These are phyloP conservation scores for Curvularia hawaiiensis DNA, from an alignment of 2,329 filamentous ascomycete genomes.

Conservation along the genomic window DNA sequence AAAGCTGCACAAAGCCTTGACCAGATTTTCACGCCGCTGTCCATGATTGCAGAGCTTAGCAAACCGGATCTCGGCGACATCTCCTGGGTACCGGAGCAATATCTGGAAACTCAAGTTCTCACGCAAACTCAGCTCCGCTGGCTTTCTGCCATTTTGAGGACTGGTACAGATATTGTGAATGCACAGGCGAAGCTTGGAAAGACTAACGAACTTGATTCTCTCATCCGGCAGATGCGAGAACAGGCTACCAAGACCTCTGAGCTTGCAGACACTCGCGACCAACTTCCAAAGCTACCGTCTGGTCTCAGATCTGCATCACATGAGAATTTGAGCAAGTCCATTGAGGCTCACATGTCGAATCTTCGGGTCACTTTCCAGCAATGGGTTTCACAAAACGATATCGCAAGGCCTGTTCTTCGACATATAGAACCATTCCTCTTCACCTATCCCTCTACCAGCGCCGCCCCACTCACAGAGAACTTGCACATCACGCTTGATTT, in stretches of 20 bases:
- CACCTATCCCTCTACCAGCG: constrained; percentile 11
- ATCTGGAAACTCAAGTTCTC: constrained; percentile 15
- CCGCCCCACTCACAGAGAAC: constrained; percentile 4
- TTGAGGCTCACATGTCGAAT: constrained; percentile 20
- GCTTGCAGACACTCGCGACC: constrained; percentile 23
- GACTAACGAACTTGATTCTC: constrained; percentile 34
- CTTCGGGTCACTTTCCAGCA: constrained; percentile 23
- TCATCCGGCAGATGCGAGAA: constrained; percentile 33
- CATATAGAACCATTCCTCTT: constrained; percentile 71
- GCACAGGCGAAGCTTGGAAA: constrained; percentile 70
- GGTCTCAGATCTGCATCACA: constrained; percentile 33
- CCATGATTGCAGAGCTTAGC: constrained; percentile 40
- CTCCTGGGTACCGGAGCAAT: constrained; percentile 22
- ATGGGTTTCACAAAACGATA: constrained; percentile 31
- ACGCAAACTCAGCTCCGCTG: constrained; percentile 54
- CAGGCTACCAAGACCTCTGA: constrained; percentile 28
- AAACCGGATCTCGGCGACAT: constrained; percentile 17
- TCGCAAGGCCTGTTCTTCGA: constrained; percentile 50
- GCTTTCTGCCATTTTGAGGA: constrained; percentile 71
- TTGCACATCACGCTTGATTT: constrained; percentile 36
- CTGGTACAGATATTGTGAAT: constrained; percentile 65
- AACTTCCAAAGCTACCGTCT: constrained; percentile 32
- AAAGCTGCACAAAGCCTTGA: constrained; percentile 39
- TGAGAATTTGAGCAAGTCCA: constrained; percentile 17
- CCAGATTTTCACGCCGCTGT: constrained; percentile 47